These are phyloP conservation scores for Kwoniella mangroviensis DNA, from an alignment of 768 basidiomycete genomes.

Conservation along the genomic window DNA sequence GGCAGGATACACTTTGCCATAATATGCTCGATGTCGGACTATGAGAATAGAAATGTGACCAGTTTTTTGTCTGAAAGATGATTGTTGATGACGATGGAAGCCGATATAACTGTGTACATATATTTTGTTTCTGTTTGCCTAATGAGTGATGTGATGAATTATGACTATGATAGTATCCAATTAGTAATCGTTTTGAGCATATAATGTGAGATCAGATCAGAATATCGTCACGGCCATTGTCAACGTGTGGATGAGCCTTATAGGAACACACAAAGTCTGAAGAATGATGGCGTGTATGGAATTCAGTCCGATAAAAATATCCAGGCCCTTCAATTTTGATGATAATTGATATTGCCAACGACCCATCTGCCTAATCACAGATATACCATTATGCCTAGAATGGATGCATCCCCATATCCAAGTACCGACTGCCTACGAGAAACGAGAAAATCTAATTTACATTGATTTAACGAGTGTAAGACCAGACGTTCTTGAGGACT, in stretches of 20 bases:
- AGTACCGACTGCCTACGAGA: constrained; percentile 5
- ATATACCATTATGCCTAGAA: constrained; percentile 11
- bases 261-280: too few species aligned
- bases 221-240: too few species aligned
- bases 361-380: not conserved
- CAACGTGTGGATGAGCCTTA: too few species aligned
- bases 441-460: constrained; percentile 6
- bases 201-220: not conserved
- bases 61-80: too few species aligned
- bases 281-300: too few species aligned
- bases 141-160: not conserved
- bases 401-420: constrained; percentile 27
- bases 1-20: too few species aligned
- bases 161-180: not conserved
- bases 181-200: not conserved
- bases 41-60: too few species aligned
- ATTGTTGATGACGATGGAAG: not conserved
- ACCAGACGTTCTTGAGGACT: constrained; percentile 98
- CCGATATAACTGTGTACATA: not conserved
- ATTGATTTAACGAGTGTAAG: constrained; percentile 79
- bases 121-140: not conserved
- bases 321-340: too few species aligned
- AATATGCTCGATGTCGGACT: too few species aligned
- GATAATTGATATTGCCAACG: not conserved
- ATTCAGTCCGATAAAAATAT: too few species aligned